phyloP scores from a whole-genome alignment of 176 grass and related monocot species.

The Puya raimondii region DNA sequence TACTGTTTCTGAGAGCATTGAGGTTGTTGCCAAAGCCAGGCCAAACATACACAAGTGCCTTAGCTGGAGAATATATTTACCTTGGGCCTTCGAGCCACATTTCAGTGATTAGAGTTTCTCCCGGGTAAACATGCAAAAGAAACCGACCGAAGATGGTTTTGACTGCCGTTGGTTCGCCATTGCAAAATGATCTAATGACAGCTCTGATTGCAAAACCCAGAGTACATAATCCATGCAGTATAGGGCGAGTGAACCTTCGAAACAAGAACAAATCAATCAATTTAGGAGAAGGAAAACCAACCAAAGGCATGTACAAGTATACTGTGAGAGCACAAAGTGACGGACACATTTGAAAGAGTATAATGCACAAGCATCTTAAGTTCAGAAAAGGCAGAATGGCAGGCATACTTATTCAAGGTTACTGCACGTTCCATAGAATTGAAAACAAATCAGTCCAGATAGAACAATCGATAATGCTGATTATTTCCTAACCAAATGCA shows the following conservation, averaged over 20 bases:
- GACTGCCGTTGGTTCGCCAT: conserved; percentile 49
- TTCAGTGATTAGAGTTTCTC: conserved; percentile 61
- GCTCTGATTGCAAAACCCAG: conserved; percentile 62
- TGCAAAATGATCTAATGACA: conserved; percentile 60
- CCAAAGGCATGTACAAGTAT: neutral
- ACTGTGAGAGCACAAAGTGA: neutral
- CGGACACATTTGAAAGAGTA: too few species aligned
- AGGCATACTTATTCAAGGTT: too few species aligned
- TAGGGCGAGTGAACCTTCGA: conserved; percentile 64
- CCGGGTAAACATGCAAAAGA: conserved; percentile 73
- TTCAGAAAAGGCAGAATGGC: too few species aligned
- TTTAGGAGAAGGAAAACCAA: neutral
- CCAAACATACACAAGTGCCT: too few species aligned
- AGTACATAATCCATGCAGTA: conserved; percentile 81
- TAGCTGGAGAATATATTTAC: conserved; percentile 25
- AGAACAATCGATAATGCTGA: too few species aligned
- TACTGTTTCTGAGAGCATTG: too few species aligned
- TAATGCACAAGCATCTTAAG: too few species aligned
- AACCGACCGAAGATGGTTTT: conserved; percentile 71
- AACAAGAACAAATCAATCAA: neutral
- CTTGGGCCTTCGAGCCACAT: conserved; percentile 82
- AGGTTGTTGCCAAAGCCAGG: too few species aligned
- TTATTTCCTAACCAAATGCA: too few species aligned
- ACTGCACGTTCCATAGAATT: too few species aligned
- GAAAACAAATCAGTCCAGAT: too few species aligned